These are phyloP conservation scores for Yamadazyma triangularis DNA, from an alignment of 1,139 yeast species.

Conservation along the genomic window DNA sequence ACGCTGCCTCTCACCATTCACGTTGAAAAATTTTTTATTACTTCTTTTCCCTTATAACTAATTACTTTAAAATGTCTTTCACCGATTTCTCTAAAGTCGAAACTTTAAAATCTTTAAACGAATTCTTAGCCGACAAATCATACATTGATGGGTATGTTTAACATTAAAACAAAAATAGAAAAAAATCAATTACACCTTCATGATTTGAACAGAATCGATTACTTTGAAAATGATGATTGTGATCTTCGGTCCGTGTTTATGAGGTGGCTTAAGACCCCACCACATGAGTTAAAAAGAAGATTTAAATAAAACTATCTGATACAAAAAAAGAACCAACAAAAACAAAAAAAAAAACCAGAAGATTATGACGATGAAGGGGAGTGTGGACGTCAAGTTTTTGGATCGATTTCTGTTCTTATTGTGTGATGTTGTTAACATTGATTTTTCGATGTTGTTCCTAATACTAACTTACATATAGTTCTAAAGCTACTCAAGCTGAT, in stretches of 20 bases:
- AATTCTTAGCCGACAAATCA: constrained; percentile 84
- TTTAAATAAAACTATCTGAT: constrained; percentile 42
- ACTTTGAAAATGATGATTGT: constrained; percentile 78
- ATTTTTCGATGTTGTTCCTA: no score
- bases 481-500: constrained; percentile 91
- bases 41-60: constrained; percentile 1
- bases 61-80: constrained; percentile 62
- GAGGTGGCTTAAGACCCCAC: constrained; percentile 94
- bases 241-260: constrained; percentile 93
- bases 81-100: constrained; percentile 76
- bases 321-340: no score
- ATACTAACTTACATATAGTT: constrained; percentile 37
- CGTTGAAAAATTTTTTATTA: constrained; percentile 8
- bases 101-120: constrained; percentile 81
- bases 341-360: no score
- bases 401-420: no score
- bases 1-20: not conserved
- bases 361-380: not conserved
- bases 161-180: not conserved
- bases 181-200: constrained; percentile 1
- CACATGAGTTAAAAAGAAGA: constrained; percentile 76
- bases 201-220: no score
- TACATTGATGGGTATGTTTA: constrained; percentile 92
- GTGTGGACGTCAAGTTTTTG: no score
- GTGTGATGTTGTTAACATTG: no score